Evolutionary conservation across 345 rosid genomes (phyloP).

Genomic region (Syzygium oleosum): DNA sequence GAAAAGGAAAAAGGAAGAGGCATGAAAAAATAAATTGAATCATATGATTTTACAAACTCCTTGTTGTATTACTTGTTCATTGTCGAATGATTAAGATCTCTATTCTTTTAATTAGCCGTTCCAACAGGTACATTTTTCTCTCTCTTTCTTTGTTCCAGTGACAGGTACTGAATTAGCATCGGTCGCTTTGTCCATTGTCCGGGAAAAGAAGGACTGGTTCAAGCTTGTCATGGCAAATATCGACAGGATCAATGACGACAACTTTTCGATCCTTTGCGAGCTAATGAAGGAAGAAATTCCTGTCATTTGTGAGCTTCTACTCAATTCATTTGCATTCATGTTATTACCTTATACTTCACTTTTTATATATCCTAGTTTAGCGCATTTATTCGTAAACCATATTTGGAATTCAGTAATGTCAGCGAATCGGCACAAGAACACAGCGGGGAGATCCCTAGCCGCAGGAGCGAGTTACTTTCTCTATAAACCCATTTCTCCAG

Average conservation of each 20-base stretch:
- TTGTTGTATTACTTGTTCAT: not conserved
- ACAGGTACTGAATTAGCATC: slow-evolving; percentile 11
- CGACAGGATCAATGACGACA: slow-evolving; percentile 13
- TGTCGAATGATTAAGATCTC: not conserved
- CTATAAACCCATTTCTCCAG: slow-evolving; percentile 17
- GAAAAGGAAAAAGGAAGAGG: not conserved
- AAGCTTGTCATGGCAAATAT: slow-evolving; percentile 31
- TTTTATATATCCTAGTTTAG: not conserved
- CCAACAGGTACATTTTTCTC: not conserved
- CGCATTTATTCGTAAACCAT: not conserved
- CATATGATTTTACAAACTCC: not conserved
- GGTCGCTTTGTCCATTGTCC: slow-evolving; percentile 22
- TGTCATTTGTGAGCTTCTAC: slow-evolving; percentile 22
- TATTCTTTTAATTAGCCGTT: not conserved
- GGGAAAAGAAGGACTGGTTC: slow-evolving; percentile 12
- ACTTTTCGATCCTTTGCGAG: slow-evolving; percentile 4
- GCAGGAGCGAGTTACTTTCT: slow-evolving; percentile 22
- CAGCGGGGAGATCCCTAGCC: slow-evolving; percentile 6
- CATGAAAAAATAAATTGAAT: not conserved
- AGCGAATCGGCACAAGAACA: not conserved
- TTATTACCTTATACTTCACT: not conserved
- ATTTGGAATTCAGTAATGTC: slow-evolving; percentile 25
- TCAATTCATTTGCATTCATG: not conserved
- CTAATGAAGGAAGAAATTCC: slow-evolving; percentile 15
- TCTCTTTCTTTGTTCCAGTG: slow-evolving; percentile 18